Base-by-base conservation (phyloP, 2,329 filamentous ascomycete genomes). In the Fusarium vanettenii region DNA sequence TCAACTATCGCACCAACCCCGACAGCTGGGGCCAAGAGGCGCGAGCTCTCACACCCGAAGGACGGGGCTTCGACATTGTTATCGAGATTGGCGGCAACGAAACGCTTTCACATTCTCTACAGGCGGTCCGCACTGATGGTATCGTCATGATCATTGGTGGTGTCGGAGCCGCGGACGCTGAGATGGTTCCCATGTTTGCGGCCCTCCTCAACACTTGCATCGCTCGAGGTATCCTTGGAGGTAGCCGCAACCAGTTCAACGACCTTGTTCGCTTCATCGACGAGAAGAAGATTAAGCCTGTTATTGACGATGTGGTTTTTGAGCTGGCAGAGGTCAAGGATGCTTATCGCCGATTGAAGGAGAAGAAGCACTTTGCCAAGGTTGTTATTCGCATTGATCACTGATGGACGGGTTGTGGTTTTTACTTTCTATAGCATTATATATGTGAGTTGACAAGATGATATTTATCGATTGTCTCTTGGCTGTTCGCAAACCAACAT, bases 81-180 rank as follows among this genome's bases (percentile, higher is more conserved):
- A 78, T 93, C 43, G 92, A 94, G 76, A 88, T 93, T n/a, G 92
- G 90, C 14, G 92, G 92, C 0, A 85, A 89, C 1, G 86, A 85
- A n/a, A 93, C 91, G 0, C 85, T 93, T 72, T 76, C 83, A 4
- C 86, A 92, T 78, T 87, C 86, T 4, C 81, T 92, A 45, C 87
- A 87, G 72, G 87, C 88, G 2, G 82, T 90, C 1, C 74, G 79
- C 0, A 64, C 76, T 0, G 80, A 83, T 16, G 84, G 84, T 0
- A n/a, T 83, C 6, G 69, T 86, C 25, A 68, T 73, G 3, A 45
- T 83, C 2, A 72, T 81, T 13, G 84, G 84, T 0, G 71, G 79
- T 9, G 73, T 85, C 6, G 81, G 77, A 22, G 73, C 76, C 10
- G 37, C 76, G 13, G 41, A 59, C 6, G 61, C 48, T 0, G 72